These are phyloP conservation scores for Nakazawaea ernobii DNA, from an alignment of 805 yeast species.

Conservation along the genomic window DNA sequence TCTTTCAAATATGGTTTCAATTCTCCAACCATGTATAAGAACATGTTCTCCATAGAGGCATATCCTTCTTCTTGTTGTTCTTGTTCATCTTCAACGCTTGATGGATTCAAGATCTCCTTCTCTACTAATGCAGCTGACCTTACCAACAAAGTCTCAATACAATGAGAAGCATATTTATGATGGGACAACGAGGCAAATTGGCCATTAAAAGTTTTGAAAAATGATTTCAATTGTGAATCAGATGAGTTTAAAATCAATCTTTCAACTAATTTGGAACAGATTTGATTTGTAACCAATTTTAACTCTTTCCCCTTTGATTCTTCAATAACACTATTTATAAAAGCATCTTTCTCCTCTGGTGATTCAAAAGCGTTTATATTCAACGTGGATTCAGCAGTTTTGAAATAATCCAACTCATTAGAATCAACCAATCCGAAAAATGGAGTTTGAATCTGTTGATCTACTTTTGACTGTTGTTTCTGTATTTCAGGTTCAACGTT, in stretches of 20 bases:
- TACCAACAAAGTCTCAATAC: constrained; percentile 78
- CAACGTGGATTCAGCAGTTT: constrained; percentile 83
- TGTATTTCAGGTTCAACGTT: neutral
- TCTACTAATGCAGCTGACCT: constrained; percentile 71
- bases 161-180: constrained; percentile 93
- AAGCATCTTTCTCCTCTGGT: constrained; percentile 67
- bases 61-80: constrained; percentile 30
- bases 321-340: constrained; percentile 72
- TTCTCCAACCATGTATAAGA: constrained; percentile 62
- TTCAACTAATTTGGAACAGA: constrained; percentile 90
- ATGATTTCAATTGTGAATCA: constrained; percentile 55
- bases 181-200: constrained; percentile 70
- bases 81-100: constrained; percentile 26
- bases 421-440: constrained; percentile 87
- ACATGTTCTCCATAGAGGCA: constrained; percentile 60
- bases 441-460: constrained; percentile 22
- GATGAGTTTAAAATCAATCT: constrained; percentile 66
- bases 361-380: constrained; percentile 73
- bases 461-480: neutral
- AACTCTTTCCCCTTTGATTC: constrained; percentile 88
- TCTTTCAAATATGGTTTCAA: constrained; percentile 50
- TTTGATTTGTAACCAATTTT: constrained; percentile 88
- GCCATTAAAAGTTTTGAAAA: constrained; percentile 66
- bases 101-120: constrained; percentile 54
- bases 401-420: constrained; percentile 84